Evolutionary conservation across 2,329 filamentous ascomycete species (phyloP).

Genomic region (Plectosphaerella sp.): DNA sequence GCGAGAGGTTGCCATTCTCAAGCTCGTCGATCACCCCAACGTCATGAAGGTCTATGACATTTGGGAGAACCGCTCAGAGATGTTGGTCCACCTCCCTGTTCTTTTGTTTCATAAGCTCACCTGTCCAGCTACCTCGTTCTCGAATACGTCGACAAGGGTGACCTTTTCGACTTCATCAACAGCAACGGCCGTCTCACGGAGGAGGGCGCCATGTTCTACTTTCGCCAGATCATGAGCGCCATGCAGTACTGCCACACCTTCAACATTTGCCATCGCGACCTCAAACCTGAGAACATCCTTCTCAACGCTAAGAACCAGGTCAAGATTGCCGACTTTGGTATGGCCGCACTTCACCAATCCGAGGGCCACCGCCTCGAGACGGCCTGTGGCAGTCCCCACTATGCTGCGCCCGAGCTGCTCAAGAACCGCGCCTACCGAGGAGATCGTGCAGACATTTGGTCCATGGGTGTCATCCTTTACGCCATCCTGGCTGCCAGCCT

Average conservation of each 20-base stretch:
- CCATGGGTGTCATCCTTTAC: conserved; percentile 83
- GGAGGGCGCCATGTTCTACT: conserved; percentile 75
- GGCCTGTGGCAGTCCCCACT: conserved; percentile 93
- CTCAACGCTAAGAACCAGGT: conserved; percentile 71
- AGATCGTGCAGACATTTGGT: conserved; percentile 90
- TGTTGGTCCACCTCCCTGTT: conserved; percentile 54
- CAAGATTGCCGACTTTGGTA: conserved; percentile 96
- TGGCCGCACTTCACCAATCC: conserved; percentile 87
- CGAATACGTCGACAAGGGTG: conserved; percentile 76
- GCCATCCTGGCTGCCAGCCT: conserved; percentile 79
- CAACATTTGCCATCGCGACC: conserved; percentile 91
- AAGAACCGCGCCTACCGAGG: conserved; percentile 74
- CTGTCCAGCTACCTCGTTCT: conserved; percentile 80
- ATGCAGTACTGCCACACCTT: conserved; percentile 90
- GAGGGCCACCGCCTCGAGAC: conserved; percentile 75
- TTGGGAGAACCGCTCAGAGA: conserved; percentile 93
- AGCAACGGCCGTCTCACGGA: conserved; percentile 70
- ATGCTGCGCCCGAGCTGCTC: conserved; percentile 90
- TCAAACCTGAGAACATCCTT: conserved; percentile 96
- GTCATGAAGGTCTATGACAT: conserved; percentile 94
- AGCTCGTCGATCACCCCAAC: conserved; percentile 90
- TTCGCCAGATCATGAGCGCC: conserved; percentile 89
- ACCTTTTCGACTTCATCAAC: conserved; percentile 85
- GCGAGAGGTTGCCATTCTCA: conserved; percentile 94
- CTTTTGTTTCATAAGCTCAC: conserved; percentile 13